Evolutionary conservation across 2,329 filamentous ascomycete genomes (phyloP), one percentile per base, ranked within the genome.

Genomic region (Colletotrichum sp.): DNA sequence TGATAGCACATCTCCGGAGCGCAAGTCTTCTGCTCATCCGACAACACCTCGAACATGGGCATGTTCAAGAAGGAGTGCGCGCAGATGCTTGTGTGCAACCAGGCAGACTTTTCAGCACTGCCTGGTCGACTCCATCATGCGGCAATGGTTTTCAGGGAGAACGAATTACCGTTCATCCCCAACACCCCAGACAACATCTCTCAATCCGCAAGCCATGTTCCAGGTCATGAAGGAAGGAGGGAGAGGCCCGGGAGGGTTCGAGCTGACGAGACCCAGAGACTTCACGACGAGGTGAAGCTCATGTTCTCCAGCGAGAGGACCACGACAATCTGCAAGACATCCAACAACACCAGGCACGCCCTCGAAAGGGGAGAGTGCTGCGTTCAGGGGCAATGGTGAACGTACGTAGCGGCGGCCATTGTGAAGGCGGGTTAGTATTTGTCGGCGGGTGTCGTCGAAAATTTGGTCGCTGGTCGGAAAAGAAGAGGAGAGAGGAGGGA

Each of bases 91-190:
- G 83, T 59, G 78, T 79, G 78, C 72, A 48, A 71, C 14, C n/a
- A 32, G 59, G 26, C 74, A 78, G 77, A 66, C 79, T 79, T 83
- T 83, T 81, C 81, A 81, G 81, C 77, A 71, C 71, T 69, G 64
- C 68, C 74, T n/a, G 71, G 72, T 21, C 6, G 43, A 76, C 43
- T 73, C 64, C 78, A 81, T 85, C 85, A 83, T 84, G 86, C 89
- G 92, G 93, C 92, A 93, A 93, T 95, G 80, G 26, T 88, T 95
- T 96, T 95, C 80, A 91, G 93, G 90, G 92, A 91, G 94, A 95
- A 95, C 89, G 88, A 78, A 77, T 75, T 77, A 78, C 81, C 88
- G 89, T 95, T 95, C 93, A 93, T 86, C 93, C 90, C 93, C 94
- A 96, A 96, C 88, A 93, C 93, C 94, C 92, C 90, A 86, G 84